These are phyloP conservation scores for Ganoderma meredithae DNA, from an alignment of 1,284 basidiomycete genomes.

Conservation along the genomic window DNA sequence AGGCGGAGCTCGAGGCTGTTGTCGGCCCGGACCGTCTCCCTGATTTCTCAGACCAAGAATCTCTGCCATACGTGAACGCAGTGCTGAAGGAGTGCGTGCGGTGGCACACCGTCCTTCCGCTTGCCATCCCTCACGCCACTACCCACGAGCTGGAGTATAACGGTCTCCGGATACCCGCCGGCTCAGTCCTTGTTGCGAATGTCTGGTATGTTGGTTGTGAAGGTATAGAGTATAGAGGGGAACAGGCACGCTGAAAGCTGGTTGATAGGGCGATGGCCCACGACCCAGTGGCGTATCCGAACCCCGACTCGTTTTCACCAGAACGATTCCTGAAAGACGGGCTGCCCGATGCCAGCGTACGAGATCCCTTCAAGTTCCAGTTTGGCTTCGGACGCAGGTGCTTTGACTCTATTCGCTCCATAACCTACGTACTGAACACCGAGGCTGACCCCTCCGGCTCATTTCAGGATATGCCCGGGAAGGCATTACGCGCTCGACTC, in stretches of 20 bases:
- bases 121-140: conserved; percentile 24
- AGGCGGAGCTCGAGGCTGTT: conserved; percentile 41
- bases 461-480: conserved; percentile 37
- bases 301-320: conserved; percentile 29
- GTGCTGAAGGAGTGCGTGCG: conserved; percentile 44
- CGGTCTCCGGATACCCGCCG: conserved; percentile 33
- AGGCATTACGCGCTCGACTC: conserved; percentile 30
- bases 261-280: conserved; percentile 27
- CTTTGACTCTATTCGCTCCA: not conserved
- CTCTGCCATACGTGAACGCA: conserved; percentile 41
- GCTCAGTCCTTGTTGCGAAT: conserved; percentile 28
- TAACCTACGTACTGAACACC: no score
- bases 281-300: conserved; percentile 28
- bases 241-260: not conserved
- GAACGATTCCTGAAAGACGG: conserved; percentile 34
- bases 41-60: conserved; percentile 37
- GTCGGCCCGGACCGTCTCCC: conserved; percentile 41
- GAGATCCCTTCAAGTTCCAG: conserved; percentile 24
- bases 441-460: no score
- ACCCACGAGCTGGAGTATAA: conserved; percentile 31
- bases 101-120: conserved; percentile 36
- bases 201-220: conserved; percentile 13
- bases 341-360: conserved; percentile 14
- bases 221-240: no score
- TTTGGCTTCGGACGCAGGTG: conserved; percentile 36